Conservation (phyloP, 352 stramenopile genomes). For the Phytophthora kernoviae region DNA sequence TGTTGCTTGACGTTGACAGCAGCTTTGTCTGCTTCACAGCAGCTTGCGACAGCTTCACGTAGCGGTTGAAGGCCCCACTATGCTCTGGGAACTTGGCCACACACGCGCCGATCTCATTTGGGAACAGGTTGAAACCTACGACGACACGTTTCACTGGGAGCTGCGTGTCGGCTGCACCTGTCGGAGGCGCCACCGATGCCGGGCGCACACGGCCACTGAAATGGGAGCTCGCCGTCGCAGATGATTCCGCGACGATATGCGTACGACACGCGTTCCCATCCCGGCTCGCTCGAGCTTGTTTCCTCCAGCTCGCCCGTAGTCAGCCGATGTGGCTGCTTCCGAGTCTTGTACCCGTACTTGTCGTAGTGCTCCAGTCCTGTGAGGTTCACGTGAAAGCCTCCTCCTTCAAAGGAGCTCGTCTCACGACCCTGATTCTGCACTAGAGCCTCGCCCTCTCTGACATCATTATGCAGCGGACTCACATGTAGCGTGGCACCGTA, state of each 20-base stretch:
- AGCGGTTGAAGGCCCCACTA: slow-evolving; percentile 70
- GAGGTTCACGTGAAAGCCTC: slow-evolving; percentile 64
- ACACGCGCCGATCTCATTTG: slow-evolving; percentile 64
- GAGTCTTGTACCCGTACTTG: slow-evolving; percentile 72
- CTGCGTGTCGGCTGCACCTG: background rate
- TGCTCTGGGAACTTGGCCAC: slow-evolving; percentile 70
- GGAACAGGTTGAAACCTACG: slow-evolving; percentile 80
- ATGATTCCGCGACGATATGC: slow-evolving; percentile 63
- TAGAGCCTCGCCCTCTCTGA: background rate
- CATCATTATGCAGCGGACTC: slow-evolving; percentile 45
- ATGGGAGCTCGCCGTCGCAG: slow-evolving; percentile 74
- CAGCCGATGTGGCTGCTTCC: slow-evolving; percentile 37
- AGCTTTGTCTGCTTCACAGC: slow-evolving; percentile 50
- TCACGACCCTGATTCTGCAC: slow-evolving; percentile 4
- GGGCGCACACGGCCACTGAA: slow-evolving; percentile 68
- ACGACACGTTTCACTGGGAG: slow-evolving; percentile 61
- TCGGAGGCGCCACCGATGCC: background rate
- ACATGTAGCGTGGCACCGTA: slow-evolving; percentile 81
- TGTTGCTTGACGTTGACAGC: slow-evolving; percentile 20
- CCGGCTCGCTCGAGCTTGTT: slow-evolving; percentile 25
- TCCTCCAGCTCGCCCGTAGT: slow-evolving; percentile 57
- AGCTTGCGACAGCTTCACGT: slow-evolving; percentile 74
- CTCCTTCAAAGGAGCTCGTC: slow-evolving; percentile 43
- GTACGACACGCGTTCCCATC: slow-evolving; percentile 58
- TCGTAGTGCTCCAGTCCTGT: slow-evolving; percentile 60